Conservation (phyloP, 2,329 filamentous ascomycete species). For the Pyrenophora tritici-repentis region DNA sequence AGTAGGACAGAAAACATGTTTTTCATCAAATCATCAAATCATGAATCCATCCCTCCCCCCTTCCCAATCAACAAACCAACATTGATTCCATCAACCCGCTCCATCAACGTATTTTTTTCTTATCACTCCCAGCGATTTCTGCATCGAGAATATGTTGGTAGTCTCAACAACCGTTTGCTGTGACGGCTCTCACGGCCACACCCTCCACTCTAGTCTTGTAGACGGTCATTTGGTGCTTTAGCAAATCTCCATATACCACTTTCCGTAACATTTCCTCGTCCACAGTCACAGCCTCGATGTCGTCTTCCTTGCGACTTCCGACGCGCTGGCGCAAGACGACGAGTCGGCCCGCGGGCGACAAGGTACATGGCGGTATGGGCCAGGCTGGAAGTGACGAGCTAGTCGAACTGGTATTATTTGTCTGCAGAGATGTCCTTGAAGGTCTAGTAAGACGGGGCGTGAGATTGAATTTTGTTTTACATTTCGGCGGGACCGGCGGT, state of each 20-base stretch:
- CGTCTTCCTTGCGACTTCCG: conserved; percentile 48
- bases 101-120: background rate
- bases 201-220: conserved; percentile 74
- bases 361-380: conserved; percentile 67
- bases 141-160: background rate
- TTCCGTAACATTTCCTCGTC: conserved; percentile 70
- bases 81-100: background rate
- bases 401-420: conserved; percentile 22
- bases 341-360: conserved; percentile 72
- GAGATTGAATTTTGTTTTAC: conserved; percentile 15
- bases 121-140: background rate
- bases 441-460: conserved; percentile 19
- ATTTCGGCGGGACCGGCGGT: conserved; percentile 17
- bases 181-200: conserved; percentile 72
- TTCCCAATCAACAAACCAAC: background rate
- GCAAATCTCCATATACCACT: conserved; percentile 80
- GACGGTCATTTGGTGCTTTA: conserved; percentile 78
- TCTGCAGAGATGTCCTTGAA: conserved; percentile 31
- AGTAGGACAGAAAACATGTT: too few relatives aligned
- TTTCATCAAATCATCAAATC: background rate
- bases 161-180: conserved; percentile 44
- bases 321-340: conserved; percentile 61
- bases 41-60: background rate
- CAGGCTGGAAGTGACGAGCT: conserved; percentile 58
- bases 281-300: conserved; percentile 70